phyloP scores from a whole-genome alignment of 1,284 basidiomycete genomes.

The Sporisorium graminicola region DNA sequence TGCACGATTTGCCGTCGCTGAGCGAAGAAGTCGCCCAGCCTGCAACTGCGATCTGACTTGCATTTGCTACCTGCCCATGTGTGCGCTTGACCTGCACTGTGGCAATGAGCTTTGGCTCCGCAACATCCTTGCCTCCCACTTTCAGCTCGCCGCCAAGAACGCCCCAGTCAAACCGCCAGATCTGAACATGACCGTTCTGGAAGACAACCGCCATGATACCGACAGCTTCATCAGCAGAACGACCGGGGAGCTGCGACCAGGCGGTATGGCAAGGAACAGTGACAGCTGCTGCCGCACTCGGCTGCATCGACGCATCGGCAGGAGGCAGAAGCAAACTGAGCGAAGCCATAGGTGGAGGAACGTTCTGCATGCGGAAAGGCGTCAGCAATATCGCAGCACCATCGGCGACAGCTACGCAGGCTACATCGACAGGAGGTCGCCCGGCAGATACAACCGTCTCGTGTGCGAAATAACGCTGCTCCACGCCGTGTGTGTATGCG shows the following conservation, averaged over 20 bases:
- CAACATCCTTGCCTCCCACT: slow-evolving; percentile 41
- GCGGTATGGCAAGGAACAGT: slow-evolving; percentile 68
- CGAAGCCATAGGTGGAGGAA: slow-evolving; percentile 95
- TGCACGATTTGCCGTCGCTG: slow-evolving; percentile 8
- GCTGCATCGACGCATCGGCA: slow-evolving; percentile 15
- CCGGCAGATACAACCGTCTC: slow-evolving; percentile 79
- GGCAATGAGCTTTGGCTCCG: slow-evolving; percentile 34
- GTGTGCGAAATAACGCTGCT: slow-evolving; percentile 78
- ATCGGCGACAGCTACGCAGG: slow-evolving; percentile 89
- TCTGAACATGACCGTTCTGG: slow-evolving; percentile 72
- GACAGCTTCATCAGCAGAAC: slow-evolving; percentile 17
- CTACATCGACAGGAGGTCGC: slow-evolving; percentile 81
- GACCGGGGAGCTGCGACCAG: slow-evolving; percentile 76
- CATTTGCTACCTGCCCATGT: background rate
- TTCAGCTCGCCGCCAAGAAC: slow-evolving; percentile 34
- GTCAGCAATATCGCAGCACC: slow-evolving; percentile 87
- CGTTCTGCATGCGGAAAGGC: slow-evolving; percentile 91
- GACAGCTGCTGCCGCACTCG: slow-evolving; percentile 18
- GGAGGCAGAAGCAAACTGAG: slow-evolving; percentile 74
- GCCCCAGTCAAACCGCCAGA: slow-evolving; percentile 74
- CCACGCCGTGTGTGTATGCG: slow-evolving; percentile 73
- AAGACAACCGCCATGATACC: slow-evolving; percentile 80
- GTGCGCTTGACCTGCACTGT: slow-evolving; percentile 8
- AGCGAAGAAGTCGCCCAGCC: slow-evolving; percentile 30
- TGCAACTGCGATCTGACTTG: slow-evolving; percentile 43